phyloP scores from a whole-genome alignment of 306 rosid species.

The Pachyrhizus erosus region DNA sequence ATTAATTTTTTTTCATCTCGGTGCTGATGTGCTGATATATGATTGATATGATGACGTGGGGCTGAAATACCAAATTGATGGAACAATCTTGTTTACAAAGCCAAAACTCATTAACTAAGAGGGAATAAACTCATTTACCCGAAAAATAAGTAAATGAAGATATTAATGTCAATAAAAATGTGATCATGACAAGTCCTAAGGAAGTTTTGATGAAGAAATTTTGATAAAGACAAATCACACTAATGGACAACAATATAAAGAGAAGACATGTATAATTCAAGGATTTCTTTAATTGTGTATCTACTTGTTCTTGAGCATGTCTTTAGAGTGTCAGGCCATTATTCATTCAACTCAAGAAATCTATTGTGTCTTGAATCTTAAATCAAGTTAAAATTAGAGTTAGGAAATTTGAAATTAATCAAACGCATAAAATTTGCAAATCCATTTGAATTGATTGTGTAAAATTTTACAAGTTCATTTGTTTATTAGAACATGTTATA shows the following conservation, averaged over 20 bases:
- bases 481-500: background rate
- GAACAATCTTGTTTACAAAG: background rate
- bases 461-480: background rate
- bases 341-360: background rate
- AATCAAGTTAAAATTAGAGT: background rate
- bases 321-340: background rate
- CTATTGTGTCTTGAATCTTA: no score
- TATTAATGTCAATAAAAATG: background rate
- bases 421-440: background rate
- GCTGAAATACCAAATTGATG: background rate
- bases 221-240: background rate
- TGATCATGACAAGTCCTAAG: background rate
- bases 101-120: background rate
- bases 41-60: background rate
- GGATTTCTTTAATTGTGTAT: background rate
- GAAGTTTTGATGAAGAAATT: background rate
- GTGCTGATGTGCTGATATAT: background rate
- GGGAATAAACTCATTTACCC: background rate
- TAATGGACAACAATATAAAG: background rate
- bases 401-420: background rate
- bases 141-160: background rate
- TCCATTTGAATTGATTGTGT: background rate
- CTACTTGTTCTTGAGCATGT: background rate
- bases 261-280: background rate
- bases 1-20: background rate